A percentile compares a stretch with the other conserved stretches of the same genome.
phyloP scores from a whole-genome alignment of 139 green algal species.

The Asterochloris sp. region DNA sequence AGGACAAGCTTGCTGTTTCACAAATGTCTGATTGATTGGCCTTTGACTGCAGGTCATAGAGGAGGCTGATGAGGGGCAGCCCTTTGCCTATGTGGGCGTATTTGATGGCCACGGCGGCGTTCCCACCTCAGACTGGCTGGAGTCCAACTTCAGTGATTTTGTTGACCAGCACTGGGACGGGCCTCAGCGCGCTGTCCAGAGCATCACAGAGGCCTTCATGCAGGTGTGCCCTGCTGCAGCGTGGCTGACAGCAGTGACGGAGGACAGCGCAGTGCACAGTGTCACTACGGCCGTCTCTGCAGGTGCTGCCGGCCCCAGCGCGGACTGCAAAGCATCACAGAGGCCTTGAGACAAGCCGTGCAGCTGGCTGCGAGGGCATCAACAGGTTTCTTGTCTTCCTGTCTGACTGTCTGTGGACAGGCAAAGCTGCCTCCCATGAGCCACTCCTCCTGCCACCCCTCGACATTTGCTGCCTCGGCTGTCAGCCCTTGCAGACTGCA shows the following conservation, averaged over 20 bases:
- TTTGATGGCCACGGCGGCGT: constrained; percentile 61
- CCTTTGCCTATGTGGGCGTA: constrained; percentile 35
- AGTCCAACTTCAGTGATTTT: constrained; percentile 49
- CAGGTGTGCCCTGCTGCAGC: background rate
- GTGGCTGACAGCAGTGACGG: no score
- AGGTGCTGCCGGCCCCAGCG: background rate
- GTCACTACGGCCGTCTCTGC: background rate
- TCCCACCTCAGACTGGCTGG: constrained; percentile 71
- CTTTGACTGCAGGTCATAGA: background rate
- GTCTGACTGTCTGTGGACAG: background rate
- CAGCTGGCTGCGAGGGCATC: background rate
- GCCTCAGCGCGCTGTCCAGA: constrained; percentile 28
- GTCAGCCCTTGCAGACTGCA: background rate
- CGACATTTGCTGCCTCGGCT: no score
- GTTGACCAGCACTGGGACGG: constrained; percentile 59
- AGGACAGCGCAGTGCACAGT: background rate
- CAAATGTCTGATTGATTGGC: no score
- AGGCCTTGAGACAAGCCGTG: background rate
- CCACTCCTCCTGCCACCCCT: no score
- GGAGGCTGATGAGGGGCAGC: background rate
- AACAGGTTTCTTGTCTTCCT: background rate
- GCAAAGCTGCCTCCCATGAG: no score
- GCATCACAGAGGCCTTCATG: constrained; percentile 39
- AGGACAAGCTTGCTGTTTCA: background rate
- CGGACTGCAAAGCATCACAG: background rate